Base-by-base conservation (phyloP, 2,329 filamentous ascomycete genomes). In the Cladosporium sp. region DNA sequence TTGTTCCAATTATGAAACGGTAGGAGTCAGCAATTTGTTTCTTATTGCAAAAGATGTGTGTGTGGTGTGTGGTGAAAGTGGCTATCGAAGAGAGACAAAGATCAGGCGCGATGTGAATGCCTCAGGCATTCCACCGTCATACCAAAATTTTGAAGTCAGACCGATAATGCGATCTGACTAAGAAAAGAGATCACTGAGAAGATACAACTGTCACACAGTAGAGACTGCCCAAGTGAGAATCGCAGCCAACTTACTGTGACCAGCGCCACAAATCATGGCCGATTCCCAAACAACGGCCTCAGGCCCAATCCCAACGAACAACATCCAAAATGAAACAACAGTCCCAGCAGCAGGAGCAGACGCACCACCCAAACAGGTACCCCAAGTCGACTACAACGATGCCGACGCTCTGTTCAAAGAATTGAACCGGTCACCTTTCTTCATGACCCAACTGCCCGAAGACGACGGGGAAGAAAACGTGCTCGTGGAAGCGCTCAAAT, bases 381-480 rank as follows among this genome's bases (percentile, higher is more conserved):
- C 15, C n/a, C 76, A 76, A 2, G 71, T 80, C 39, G 77, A 75
- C 54, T 73, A 76, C 50, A 75, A 82, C 62, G 75, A 76, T 4
- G 73, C 73, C 1, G 80, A 84, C 42, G 80, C 87, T 57, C 70
- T 88, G 30, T 63, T 84, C 36, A 72, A 75, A 41, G 80, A 85
- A 61, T 75, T 88, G 71, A 86, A 86, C 63, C 81, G 83, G 57
- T 78, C 80, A 42, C 93, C 93, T 6, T 79, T 99, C 32, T 99
- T 99, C 77, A 99, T 99, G 93, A 97, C 90, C 24, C 85, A 88
- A 59, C 78, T 96, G 29, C 88, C 80, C 52, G 78, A 80, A 53
- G 77, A 76, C 47, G 78, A 77, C 51, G 76, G 77, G 54, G 76
- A 78, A 51, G 87, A 95, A 57, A 96, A 96, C 64, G 77, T 86